Evolutionary conservation across 805 yeast species (phyloP).

Genomic region (Kodamaea laetipori): DNA sequence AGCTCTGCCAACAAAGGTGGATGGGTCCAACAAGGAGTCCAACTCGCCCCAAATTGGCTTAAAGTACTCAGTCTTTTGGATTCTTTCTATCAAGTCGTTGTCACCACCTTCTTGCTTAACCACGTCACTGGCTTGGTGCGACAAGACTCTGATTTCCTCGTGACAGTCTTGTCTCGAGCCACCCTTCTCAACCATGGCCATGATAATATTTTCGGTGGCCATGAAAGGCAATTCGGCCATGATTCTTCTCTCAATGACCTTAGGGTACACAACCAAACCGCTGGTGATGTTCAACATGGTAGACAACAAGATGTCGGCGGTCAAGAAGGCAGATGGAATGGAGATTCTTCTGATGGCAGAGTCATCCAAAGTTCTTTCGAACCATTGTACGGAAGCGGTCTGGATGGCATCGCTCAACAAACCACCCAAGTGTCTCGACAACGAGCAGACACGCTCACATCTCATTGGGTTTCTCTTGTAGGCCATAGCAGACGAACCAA

Average conservation of each 20-base stretch:
- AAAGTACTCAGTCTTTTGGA: conserved; percentile 76
- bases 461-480: conserved; percentile 99
- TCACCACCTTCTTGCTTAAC: conserved; percentile 99
- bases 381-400: conserved; percentile 99
- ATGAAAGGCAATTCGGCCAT: conserved; percentile 94
- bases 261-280: conserved; percentile 96
- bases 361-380: conserved; percentile 97
- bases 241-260: conserved; percentile 97
- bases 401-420: conserved; percentile 90
- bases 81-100: conserved; percentile 90
- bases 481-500: conserved; percentile 98
- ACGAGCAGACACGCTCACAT: conserved; percentile 97
- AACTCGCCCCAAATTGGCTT: conserved; percentile 86
- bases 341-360: conserved; percentile 97
- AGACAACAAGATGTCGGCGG: conserved; percentile 89
- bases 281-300: conserved; percentile 90
- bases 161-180: conserved; percentile 98
- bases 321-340: conserved; percentile 92
- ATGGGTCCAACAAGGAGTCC: conserved; percentile 80
- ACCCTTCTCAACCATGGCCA: conserved; percentile 99
- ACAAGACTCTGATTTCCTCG: conserved; percentile 93
- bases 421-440: conserved; percentile 93
- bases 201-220: conserved; percentile 98
- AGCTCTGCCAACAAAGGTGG: conserved; percentile 97
- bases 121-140: conserved; percentile 96